Conservation (phyloP, 371 early-diverging fungal species). For the Lichtheimia ornata region DNA sequence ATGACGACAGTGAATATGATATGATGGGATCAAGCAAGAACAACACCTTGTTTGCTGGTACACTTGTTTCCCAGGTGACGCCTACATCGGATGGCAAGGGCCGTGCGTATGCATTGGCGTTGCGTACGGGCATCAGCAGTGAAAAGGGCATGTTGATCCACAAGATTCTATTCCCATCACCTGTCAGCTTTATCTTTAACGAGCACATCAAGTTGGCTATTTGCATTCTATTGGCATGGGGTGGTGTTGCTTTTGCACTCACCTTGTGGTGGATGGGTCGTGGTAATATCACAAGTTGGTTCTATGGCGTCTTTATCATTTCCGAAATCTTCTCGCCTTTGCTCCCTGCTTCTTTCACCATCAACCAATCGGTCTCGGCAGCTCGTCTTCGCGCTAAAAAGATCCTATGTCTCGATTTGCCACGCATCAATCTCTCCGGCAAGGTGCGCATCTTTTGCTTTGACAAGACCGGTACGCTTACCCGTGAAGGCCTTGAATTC, state of each 20-base stretch:
- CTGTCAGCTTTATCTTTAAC: conserved; percentile 69
- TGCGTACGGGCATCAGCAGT: conserved; percentile 74
- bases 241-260: conserved; percentile 55
- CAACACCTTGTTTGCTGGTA: conserved; percentile 67
- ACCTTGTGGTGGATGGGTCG: conserved; percentile 56
- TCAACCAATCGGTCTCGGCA: conserved; percentile 71
- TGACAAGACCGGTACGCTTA: conserved; percentile 87
- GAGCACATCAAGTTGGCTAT: conserved; percentile 75
- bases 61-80: conserved; percentile 52
- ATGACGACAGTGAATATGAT: conserved; percentile 44
- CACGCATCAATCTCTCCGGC: conserved; percentile 84
- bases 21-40: conserved; percentile 41
- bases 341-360: conserved; percentile 70
- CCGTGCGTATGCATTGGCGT: conserved; percentile 54
- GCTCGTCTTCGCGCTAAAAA: conserved; percentile 60
- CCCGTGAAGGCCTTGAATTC: conserved; percentile 77
- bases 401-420: conserved; percentile 71
- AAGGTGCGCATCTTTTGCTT: conserved; percentile 88
- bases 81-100: conserved; percentile 11
- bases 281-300: conserved; percentile 55
- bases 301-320: conserved; percentile 64
- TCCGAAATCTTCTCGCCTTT: conserved; percentile 68
- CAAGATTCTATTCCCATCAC: conserved; percentile 72
- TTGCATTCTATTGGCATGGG: conserved; percentile 63
- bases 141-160: conserved; percentile 77